Evolutionary conservation across 495 filamentous ascomycete genomes (phyloP), one percentile per base, ranked within the genome.

Genomic region (Daldinia childiae): DNA sequence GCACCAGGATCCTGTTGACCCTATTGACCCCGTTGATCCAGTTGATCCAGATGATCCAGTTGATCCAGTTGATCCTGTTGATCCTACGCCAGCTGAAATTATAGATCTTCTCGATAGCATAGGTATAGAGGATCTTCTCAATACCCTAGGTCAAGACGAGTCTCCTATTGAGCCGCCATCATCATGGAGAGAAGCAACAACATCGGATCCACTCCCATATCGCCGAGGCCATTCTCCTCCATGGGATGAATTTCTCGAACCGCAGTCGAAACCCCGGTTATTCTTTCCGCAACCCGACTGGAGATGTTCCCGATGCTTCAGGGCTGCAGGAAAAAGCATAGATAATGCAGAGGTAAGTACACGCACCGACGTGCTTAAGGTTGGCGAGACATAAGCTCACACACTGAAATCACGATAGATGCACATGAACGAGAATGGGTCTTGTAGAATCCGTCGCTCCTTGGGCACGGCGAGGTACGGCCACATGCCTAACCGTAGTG

Each of bases 251-350:
- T 8, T 55, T 24, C 63, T 62, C 7, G 57, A 58, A 19, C 29
- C 15, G 0, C 8, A 50, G 34, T 11, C 30, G 4, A 4, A 32
- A 15, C 34, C 6, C 14, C 6, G 30, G 29, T 0, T 1, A 0
- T 62, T 71, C 51, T 8, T 17, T 6, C 62, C 68, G 19, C 39
- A 19, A 4, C 30, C 58, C 7, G 62, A 66, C 2, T 62, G 45
- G 58, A 66, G 51, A 54, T 71, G 68, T n/a, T 71, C 68, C 2
- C 57, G 68, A 17, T 71, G 68, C 52, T 71, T 71, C 51, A 39
- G 58, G 54, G 39, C 48, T 3, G 68, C 68, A 57, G 68, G 68
- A 11, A 1, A 19, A 8, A 45, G 19, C n/a, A 1, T 51, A 5
- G 6, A 38, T 1, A 17, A 66, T 9, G 54, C 43, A 19, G 63